phyloP scores from a whole-genome alignment of 139 green algal genomes.

The Chlamydomonas incerta region DNA sequence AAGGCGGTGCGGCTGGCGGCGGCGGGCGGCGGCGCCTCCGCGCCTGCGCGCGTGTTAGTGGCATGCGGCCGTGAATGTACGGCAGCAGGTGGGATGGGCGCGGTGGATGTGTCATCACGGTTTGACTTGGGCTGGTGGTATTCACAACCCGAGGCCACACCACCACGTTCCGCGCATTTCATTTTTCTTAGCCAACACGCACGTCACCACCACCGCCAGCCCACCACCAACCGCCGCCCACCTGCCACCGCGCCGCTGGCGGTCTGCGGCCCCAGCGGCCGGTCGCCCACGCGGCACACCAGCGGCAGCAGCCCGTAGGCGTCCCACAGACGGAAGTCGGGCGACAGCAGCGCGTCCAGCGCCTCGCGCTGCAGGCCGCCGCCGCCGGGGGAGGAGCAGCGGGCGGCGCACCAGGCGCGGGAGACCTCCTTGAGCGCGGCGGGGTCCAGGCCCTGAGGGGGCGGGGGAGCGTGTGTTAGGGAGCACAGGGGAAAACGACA shows the following conservation, averaged over 20 bases:
- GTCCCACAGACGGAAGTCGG: constrained; percentile 36
- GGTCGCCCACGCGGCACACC: constrained; percentile 3
- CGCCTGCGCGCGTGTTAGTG: too few relatives aligned
- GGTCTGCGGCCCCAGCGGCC: background rate
- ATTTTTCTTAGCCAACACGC: too few relatives aligned
- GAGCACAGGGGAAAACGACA: background rate
- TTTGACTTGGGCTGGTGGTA: too few relatives aligned
- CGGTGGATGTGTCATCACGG: too few relatives aligned
- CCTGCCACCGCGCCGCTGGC: background rate
- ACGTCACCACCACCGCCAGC: too few relatives aligned
- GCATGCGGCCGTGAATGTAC: too few relatives aligned
- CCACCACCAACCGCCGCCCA: too few relatives aligned
- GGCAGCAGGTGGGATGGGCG: too few relatives aligned
- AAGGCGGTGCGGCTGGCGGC: background rate
- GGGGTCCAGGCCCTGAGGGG: background rate
- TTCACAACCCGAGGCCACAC: too few relatives aligned
- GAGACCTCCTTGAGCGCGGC: background rate
- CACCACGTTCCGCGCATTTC: too few relatives aligned
- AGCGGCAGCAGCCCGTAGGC: constrained; percentile 40
- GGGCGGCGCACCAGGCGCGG: constrained; percentile 1
- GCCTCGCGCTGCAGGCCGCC: background rate
- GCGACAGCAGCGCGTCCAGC: constrained; percentile 4
- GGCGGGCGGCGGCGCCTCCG: too few relatives aligned
- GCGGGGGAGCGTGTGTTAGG: background rate
- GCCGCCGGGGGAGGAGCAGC: background rate